phyloP scores from a whole-genome alignment of 257 asterid genomes.

The Rehmannia glutinosa region DNA sequence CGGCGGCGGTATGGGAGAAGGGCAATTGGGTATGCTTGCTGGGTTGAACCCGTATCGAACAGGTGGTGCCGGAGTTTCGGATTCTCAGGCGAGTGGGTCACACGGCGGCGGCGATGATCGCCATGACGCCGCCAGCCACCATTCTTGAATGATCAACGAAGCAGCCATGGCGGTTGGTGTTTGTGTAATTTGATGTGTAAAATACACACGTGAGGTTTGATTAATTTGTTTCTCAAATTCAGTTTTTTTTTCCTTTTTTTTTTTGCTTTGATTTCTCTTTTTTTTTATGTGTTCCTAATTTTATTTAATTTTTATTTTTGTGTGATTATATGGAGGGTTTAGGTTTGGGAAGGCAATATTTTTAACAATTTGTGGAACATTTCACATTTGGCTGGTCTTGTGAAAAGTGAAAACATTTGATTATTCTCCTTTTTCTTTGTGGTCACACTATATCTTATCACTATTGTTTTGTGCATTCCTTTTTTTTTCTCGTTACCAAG shows the following conservation, averaged over 20 bases:
- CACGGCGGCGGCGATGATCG: slow-evolving; percentile 73
- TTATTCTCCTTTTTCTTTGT: not conserved
- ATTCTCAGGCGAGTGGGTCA: slow-evolving; percentile 76
- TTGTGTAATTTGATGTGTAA: slow-evolving; percentile 38
- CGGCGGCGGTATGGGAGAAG: slow-evolving; percentile 44
- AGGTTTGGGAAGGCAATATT: slow-evolving; percentile 49
- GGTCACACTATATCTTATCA: slow-evolving; percentile 25
- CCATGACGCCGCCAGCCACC: slow-evolving; percentile 65
- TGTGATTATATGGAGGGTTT: slow-evolving; percentile 49
- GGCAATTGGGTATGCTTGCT: slow-evolving; percentile 57
- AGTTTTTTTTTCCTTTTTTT: slow-evolving; percentile 9
- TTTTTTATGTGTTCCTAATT: slow-evolving; percentile 23
- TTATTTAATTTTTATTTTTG: slow-evolving; percentile 27
- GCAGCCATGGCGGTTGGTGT: not conserved
- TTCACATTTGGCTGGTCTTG: slow-evolving; percentile 27
- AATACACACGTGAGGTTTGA: slow-evolving; percentile 45
- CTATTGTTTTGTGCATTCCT: slow-evolving; percentile 26
- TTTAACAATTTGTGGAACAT: slow-evolving; percentile 33
- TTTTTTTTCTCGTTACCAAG: not conserved
- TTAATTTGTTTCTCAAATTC: slow-evolving; percentile 29
- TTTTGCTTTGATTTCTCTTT: not conserved
- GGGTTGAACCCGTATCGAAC: slow-evolving; percentile 59
- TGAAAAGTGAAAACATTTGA: slow-evolving; percentile 21
- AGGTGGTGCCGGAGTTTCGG: slow-evolving; percentile 52
- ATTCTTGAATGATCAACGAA: slow-evolving; percentile 40